Conservation (phyloP, 805 yeast species). For the Wickerhamiella domercqiae region DNA sequence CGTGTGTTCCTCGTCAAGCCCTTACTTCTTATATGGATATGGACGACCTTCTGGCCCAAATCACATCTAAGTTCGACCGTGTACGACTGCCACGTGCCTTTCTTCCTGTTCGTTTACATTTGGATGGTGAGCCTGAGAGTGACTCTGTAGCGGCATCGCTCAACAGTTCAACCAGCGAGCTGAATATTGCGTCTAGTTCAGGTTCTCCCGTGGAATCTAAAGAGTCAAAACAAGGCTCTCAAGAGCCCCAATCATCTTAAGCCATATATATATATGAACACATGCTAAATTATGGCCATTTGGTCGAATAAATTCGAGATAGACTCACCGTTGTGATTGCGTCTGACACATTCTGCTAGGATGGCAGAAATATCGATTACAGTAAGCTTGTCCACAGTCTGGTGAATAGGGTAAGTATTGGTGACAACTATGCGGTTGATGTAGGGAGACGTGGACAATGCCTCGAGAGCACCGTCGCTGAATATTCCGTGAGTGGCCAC, state of each 20-base stretch:
- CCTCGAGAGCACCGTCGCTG: constrained; percentile 72
- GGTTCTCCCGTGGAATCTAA: no score
- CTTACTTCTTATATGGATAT: constrained; percentile 87
- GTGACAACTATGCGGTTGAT: constrained; percentile 91
- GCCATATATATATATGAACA: background rate
- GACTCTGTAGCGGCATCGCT: background rate
- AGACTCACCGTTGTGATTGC: constrained; percentile 97
- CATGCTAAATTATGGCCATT: constrained; percentile 32
- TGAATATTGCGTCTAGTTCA: no score
- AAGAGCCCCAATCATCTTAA: background rate
- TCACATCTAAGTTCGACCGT: constrained; percentile 67
- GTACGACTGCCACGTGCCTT: constrained; percentile 68
- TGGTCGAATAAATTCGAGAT: constrained; percentile 87
- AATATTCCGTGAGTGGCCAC: constrained; percentile 95
- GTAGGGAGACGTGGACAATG: constrained; percentile 58
- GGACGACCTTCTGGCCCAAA: constrained; percentile 69
- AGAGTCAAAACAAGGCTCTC: background rate
- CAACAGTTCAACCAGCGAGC: no score
- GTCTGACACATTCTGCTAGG: constrained; percentile 94
- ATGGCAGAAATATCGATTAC: constrained; percentile 89
- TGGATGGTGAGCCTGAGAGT: constrained; percentile 6
- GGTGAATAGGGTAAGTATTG: constrained; percentile 82
- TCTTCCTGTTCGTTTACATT: constrained; percentile 18
- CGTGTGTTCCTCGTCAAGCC: constrained; percentile 83
- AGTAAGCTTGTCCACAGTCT: constrained; percentile 51